Conservation (phyloP, 495 filamentous ascomycete genomes). For the Extremus antarcticus region DNA sequence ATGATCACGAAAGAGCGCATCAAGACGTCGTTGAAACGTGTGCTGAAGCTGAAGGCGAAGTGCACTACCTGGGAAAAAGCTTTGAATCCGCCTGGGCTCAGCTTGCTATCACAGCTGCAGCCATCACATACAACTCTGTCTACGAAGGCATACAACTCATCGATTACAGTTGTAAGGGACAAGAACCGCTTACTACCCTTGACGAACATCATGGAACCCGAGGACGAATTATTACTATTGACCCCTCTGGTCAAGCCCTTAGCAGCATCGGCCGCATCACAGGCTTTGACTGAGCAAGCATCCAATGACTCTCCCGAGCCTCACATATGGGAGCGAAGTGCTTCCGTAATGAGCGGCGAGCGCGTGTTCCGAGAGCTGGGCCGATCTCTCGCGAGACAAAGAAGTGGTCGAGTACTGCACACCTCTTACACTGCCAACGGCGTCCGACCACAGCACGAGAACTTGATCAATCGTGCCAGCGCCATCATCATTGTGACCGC, state of each 20-base stretch:
- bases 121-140: slow-evolving; percentile 68
- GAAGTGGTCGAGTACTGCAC: slow-evolving; percentile 72
- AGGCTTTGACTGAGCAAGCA: slow-evolving; percentile 38
- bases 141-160: slow-evolving; percentile 70
- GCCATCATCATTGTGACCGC: slow-evolving; percentile 81
- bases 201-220: slow-evolving; percentile 62
- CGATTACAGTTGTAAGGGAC: slow-evolving; percentile 78
- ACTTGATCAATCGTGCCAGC: slow-evolving; percentile 72
- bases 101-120: slow-evolving; percentile 62
- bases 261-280: slow-evolving; percentile 65
- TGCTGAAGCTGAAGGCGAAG: slow-evolving; percentile 62
- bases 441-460: slow-evolving; percentile 78
- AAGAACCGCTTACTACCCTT: slow-evolving; percentile 68
- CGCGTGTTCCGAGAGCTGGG: slow-evolving; percentile 78
- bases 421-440: slow-evolving; percentile 88
- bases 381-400: slow-evolving; percentile 64
- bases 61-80: slow-evolving; percentile 80
- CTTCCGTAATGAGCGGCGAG: slow-evolving; percentile 74
- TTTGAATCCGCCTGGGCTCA: slow-evolving; percentile 63
- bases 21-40: slow-evolving; percentile 58
- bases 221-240: slow-evolving; percentile 71
- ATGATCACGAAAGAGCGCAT: slow-evolving; percentile 69
- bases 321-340: slow-evolving; percentile 47
- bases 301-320: slow-evolving; percentile 37
- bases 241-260: slow-evolving; percentile 80